A percentile compares a stretch with the other conserved stretches of the same genome.
phyloP scores from a whole-genome alignment of 805 yeast species.

The Pichia thaimueangensis region DNA sequence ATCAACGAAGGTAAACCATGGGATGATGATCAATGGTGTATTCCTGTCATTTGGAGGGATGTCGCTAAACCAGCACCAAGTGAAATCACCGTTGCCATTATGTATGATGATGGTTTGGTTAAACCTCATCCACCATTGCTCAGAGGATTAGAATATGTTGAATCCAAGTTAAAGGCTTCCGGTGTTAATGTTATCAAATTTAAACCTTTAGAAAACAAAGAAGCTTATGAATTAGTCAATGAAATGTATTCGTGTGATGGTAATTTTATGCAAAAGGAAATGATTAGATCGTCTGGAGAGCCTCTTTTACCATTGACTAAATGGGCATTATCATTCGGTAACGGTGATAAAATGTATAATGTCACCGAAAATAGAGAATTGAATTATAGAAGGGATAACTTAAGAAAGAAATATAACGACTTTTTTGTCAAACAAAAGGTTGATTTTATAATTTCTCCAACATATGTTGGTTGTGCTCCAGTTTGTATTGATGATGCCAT shows the following conservation, averaged over 20 bases:
- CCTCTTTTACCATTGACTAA: conserved; percentile 59
- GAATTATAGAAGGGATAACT: conserved; percentile 48
- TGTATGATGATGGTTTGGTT: conserved; percentile 59
- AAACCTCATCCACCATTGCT: conserved; percentile 61
- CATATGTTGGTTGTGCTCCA: conserved; percentile 68
- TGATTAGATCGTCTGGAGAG: conserved; percentile 59
- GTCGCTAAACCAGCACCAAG: conserved; percentile 34
- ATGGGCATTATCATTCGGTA: conserved; percentile 53
- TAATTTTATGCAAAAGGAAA: conserved; percentile 46
- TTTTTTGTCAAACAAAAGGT: conserved; percentile 48
- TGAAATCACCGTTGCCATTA: conserved; percentile 51
- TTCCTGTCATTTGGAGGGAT: conserved; percentile 50
- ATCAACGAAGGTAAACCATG: conserved; percentile 62
- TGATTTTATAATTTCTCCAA: conserved; percentile 64
- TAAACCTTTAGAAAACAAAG: conserved; percentile 50
- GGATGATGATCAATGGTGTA: conserved; percentile 39
- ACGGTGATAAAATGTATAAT: conserved; percentile 43
- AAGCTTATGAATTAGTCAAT: conserved; percentile 54
- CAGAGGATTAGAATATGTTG: conserved; percentile 50
- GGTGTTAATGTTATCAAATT: conserved; percentile 53
- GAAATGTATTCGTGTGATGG: conserved; percentile 63
- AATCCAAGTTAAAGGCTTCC: conserved; percentile 47
- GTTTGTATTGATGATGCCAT: conserved; percentile 41
- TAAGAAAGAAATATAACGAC: conserved; percentile 51
- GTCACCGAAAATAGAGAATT: conserved; percentile 50